Percentiles rank a stretch among this genome's conserved stretches.
These are phyloP conservation scores for Cladosporium colombiae DNA, from an alignment of 2,329 filamentous ascomycete genomes.

Conservation along the genomic window DNA sequence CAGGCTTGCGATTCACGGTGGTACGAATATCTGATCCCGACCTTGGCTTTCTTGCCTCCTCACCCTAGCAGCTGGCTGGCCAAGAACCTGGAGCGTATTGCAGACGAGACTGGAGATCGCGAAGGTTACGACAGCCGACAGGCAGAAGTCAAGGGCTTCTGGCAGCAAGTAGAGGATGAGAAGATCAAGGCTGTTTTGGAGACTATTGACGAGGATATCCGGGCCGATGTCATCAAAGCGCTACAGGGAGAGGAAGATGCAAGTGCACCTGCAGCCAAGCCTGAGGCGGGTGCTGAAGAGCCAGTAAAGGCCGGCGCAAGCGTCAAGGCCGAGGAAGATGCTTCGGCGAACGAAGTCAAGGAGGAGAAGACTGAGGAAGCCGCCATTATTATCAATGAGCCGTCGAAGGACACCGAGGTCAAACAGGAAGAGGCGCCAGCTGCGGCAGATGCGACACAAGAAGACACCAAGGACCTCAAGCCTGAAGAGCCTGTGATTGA, in stretches of 20 bases:
- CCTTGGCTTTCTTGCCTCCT: constrained; percentile 87
- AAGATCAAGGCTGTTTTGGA: constrained; percentile 70
- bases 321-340: constrained; percentile 16
- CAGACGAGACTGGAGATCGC: constrained; percentile 70
- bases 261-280: constrained; percentile 31
- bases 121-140: constrained; percentile 70
- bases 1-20: constrained; percentile 91
- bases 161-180: constrained; percentile 78
- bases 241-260: constrained; percentile 51
- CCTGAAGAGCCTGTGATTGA: constrained; percentile 17
- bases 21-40: constrained; percentile 97
- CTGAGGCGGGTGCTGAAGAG: constrained; percentile 38
- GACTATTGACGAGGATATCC: constrained; percentile 62
- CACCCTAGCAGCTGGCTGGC: constrained; percentile 86
- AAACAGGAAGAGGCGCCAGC: constrained; percentile 3
- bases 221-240: constrained; percentile 62
- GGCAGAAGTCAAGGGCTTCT: constrained; percentile 77
- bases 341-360: constrained; percentile 25
- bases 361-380: constrained; percentile 17
- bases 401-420: constrained; percentile 10
- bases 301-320: constrained; percentile 27
- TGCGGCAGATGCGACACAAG: constrained; percentile 12
- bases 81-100: constrained; percentile 75
- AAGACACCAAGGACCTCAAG: not conserved
- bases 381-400: constrained; percentile 19